A percentile compares a stretch with the other conserved stretches of the same genome.
Evolutionary conservation across 129 eudicot genomes (phyloP).

Genomic region (Dittrichia graveolens): DNA sequence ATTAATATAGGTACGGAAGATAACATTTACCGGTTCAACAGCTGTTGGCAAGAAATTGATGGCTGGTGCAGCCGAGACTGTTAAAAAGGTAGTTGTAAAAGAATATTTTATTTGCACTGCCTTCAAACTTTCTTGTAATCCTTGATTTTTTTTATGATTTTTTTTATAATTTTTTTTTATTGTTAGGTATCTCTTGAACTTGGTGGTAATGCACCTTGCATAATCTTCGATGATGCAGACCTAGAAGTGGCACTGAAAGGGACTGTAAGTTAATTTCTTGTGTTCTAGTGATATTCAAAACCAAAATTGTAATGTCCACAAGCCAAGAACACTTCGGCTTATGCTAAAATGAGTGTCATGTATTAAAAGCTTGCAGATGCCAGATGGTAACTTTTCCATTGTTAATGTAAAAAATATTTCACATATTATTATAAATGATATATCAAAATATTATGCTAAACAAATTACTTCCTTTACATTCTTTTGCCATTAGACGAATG

Average conservation of each 20-base stretch:
- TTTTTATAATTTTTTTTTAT: background rate
- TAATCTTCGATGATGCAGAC: slow-evolving; percentile 95
- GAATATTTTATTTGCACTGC: background rate
- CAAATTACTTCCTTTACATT: background rate
- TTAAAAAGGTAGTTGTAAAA: slow-evolving; percentile 62
- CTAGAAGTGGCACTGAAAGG: slow-evolving; percentile 88
- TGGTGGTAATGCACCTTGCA: slow-evolving; percentile 99
- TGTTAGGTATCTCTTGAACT: slow-evolving; percentile 87
- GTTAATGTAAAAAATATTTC: background rate
- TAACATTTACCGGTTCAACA: slow-evolving; percentile 96
- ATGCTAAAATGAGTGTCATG: background rate
- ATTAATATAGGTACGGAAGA: slow-evolving; percentile 78
- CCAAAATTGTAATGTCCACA: no score
- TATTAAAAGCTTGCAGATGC: background rate
- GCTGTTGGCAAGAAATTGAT: slow-evolving; percentile 87
- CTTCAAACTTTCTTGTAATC: slow-evolving; percentile 1
- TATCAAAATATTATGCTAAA: background rate
- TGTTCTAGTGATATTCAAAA: background rate
- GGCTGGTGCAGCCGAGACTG: slow-evolving; percentile 91
- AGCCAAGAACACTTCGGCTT: no score
- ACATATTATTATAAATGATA: background rate
- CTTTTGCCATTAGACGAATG: background rate
- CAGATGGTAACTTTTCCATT: background rate
- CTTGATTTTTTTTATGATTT: slow-evolving; percentile 18
- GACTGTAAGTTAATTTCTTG: slow-evolving; percentile 54